These are phyloP conservation scores for Suillus alpinus DNA, from an alignment of 768 basidiomycete species.

Conservation along the genomic window DNA sequence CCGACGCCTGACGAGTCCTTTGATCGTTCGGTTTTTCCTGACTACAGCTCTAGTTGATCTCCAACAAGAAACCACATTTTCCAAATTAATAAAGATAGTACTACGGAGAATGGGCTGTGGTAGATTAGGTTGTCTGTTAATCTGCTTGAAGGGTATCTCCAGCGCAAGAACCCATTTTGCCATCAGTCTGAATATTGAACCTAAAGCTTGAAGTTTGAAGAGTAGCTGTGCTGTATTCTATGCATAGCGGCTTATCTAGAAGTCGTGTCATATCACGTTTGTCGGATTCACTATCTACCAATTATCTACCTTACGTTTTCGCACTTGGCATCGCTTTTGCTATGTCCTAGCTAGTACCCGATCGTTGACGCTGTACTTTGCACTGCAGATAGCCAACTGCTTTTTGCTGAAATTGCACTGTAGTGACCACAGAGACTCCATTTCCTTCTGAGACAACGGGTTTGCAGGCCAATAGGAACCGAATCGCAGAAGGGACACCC, in stretches of 20 bases:
- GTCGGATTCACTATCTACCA: not conserved
- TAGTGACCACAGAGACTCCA: not conserved
- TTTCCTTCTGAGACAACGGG: not conserved
- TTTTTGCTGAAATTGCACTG: not conserved
- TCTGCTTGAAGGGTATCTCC: not conserved
- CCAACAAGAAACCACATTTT: not conserved
- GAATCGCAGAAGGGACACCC: not conserved
- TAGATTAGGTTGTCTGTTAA: not conserved
- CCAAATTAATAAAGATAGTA: not conserved
- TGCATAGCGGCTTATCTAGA: not conserved
- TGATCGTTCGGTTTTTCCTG: not conserved
- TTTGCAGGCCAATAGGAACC: not conserved
- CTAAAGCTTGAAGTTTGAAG: not conserved
- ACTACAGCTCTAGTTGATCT: not conserved
- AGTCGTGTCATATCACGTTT: not conserved
- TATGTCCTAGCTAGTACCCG: not conserved
- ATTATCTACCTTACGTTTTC: not conserved
- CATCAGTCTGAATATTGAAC: not conserved
- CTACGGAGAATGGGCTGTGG: not conserved
- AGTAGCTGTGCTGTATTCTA: not conserved
- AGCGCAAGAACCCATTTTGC: not conserved
- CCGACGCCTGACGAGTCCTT: not conserved
- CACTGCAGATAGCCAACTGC: not conserved
- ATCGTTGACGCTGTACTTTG: not conserved
- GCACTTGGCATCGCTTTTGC: not conserved